Evolutionary conservation across 2,329 filamentous ascomycete species (phyloP).

Genomic region (Exophiala sp.): DNA sequence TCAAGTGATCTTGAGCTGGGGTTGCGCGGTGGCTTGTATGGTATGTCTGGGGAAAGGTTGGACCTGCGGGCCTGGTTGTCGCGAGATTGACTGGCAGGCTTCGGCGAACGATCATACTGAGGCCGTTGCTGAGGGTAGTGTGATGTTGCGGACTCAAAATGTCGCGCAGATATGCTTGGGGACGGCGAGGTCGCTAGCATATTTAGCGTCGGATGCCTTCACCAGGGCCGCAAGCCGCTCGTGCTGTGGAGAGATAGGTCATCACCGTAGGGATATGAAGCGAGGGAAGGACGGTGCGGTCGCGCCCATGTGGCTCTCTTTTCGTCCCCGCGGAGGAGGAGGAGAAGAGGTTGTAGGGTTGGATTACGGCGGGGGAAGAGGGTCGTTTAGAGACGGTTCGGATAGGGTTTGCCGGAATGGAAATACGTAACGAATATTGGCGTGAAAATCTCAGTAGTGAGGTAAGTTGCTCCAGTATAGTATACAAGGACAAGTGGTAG

Average conservation of each 20-base stretch:
- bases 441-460: neutral
- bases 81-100: neutral
- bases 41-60: slow-evolving; percentile 6
- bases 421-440: too few relatives aligned
- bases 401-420: too few relatives aligned
- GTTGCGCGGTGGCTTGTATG: slow-evolving; percentile 10
- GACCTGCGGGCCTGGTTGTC: too few relatives aligned
- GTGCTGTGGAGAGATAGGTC: neutral
- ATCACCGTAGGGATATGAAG: neutral
- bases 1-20: slow-evolving; percentile 22
- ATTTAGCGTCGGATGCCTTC: slow-evolving; percentile 18
- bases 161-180: slow-evolving; percentile 17
- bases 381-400: too few relatives aligned
- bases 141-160: slow-evolving; percentile 11
- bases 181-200: slow-evolving; percentile 29
- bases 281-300: neutral
- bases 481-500: neutral
- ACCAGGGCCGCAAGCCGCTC: slow-evolving; percentile 6
- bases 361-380: neutral
- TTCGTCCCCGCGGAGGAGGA: neutral
- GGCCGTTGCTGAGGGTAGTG: slow-evolving; percentile 2
- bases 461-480: neutral
- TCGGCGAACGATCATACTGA: slow-evolving; percentile 17
- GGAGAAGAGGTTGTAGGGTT: neutral
- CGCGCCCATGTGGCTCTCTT: too few relatives aligned